Evolutionary conservation across 2,329 filamentous ascomycete genomes (phyloP).

Genomic region (Mycosphaerella sp.): DNA sequence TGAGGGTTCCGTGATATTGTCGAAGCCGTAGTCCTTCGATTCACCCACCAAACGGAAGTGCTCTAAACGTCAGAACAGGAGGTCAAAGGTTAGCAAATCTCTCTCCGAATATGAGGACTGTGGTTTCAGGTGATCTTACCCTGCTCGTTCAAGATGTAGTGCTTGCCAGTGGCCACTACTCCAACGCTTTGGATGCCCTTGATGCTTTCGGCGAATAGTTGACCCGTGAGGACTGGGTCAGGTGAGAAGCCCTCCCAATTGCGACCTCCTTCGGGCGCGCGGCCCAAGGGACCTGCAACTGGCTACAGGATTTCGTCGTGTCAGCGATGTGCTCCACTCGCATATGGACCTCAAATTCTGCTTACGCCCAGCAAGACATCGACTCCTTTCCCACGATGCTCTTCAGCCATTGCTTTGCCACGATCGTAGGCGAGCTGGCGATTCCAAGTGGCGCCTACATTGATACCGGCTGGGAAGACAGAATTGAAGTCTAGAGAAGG

Average conservation of each 20-base stretch:
- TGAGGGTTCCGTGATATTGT: conserved; percentile 47
- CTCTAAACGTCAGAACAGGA: conserved; percentile 16
- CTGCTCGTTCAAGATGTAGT: conserved; percentile 56
- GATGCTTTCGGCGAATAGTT: conserved; percentile 25
- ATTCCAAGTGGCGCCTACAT: conserved; percentile 43
- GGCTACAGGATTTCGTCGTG: conserved; percentile 41
- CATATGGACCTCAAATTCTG: neutral
- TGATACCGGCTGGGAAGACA: conserved; percentile 39
- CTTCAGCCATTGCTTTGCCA: conserved; percentile 31
- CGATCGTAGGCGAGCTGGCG: conserved; percentile 31
- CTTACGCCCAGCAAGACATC: conserved; percentile 58
- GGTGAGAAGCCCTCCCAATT: conserved; percentile 56
- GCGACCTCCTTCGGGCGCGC: conserved; percentile 24
- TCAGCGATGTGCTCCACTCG: neutral
- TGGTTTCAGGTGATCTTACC: conserved; percentile 15
- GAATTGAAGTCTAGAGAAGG: conserved; percentile 34
- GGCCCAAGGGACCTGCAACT: conserved; percentile 52
- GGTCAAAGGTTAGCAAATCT: neutral
- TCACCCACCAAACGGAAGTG: conserved; percentile 36
- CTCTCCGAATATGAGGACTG: neutral
- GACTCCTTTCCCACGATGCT: conserved; percentile 39
- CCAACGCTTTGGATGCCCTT: conserved; percentile 35
- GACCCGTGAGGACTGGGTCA: conserved; percentile 56
- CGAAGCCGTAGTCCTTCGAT: conserved; percentile 31
- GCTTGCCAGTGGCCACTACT: conserved; percentile 46